Base-by-base conservation (phyloP, 768 basidiomycete genomes). In the Hygrocybe coccinea region DNA sequence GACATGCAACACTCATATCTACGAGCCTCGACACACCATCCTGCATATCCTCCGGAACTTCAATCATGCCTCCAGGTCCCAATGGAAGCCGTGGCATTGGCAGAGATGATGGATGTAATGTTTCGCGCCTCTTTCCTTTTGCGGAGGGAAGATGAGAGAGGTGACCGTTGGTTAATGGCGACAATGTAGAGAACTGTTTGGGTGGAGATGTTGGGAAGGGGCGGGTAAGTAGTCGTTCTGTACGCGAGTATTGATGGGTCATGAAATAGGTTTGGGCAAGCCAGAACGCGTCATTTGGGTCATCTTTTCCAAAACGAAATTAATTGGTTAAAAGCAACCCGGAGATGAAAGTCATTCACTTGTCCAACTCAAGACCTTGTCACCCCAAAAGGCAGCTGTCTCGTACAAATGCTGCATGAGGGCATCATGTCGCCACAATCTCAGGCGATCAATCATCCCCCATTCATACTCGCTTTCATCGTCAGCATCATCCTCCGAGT, bases 241-340 rank as follows among this genome's bases (percentile, higher is more conserved):
- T 95, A 46, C 95, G 89, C 7, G 92, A 86, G 71, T 95, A 98
- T 58, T 97, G 91, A 63, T 95, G 86, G 2, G 89, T 94, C 77
- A 95, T 88, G 69, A 98, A 99, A 70, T 94, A 93, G 0, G 90
- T 92, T 69, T 99, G 97, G 2, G 97, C 95, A 19, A 99, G 83
- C 97, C 97, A 99, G 71, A 99, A 98, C 11, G 94, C 97, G 70
- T 99, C 97, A 67, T 97, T 97, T 29, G 94, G 87, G 64, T 98
- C 92, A 59, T 86, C 95, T 95, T 63, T 59, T n/a, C 39, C 53
- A 58, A 55, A 43, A 17, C 2, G 22, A 41, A 19, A 14, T 15
- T 21, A 15, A 36, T 54, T 33, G 53, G 49, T 50, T 58, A 58
- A 48, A 34, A 44, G n/a, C 17, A 56, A 54, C 38, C 56, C 54